Conservation (phyloP, 2,329 filamentous ascomycete genomes). For the Fusarium bulbicola region DNA sequence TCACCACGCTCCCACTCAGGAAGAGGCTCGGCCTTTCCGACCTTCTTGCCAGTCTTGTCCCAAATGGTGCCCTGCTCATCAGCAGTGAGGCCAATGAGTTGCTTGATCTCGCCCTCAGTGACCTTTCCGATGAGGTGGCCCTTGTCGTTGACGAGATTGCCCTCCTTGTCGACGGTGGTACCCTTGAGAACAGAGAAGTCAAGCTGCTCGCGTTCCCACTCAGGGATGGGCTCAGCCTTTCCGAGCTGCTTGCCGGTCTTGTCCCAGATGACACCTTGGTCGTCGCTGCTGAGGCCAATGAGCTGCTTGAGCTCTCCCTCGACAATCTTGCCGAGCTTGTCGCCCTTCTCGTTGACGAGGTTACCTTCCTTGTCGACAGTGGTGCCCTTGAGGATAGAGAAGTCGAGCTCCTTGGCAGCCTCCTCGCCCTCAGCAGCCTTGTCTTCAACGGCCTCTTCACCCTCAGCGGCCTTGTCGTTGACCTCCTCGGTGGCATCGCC, state of each 20-base stretch:
- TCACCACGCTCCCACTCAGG: constrained; percentile 59
- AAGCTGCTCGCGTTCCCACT: constrained; percentile 55
- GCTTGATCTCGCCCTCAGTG: constrained; percentile 68
- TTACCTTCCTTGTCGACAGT: constrained; percentile 62
- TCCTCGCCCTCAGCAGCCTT: constrained; percentile 18
- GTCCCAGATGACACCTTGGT: constrained; percentile 74
- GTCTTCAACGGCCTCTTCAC: neutral
- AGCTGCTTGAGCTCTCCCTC: constrained; percentile 71
- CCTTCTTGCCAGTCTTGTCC: constrained; percentile 68
- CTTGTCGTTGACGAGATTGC: constrained; percentile 64
- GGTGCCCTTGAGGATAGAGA: constrained; percentile 31
- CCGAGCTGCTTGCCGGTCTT: constrained; percentile 70
- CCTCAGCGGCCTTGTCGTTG: neutral
- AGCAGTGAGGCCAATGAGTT: constrained; percentile 70
- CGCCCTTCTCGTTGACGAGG: constrained; percentile 62
- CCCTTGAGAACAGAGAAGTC: constrained; percentile 44
- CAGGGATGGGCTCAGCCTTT: constrained; percentile 70
- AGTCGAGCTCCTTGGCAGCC: constrained; percentile 28
- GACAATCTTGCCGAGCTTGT: constrained; percentile 67
- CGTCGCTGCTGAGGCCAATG: constrained; percentile 71
- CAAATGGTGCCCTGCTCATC: constrained; percentile 74
- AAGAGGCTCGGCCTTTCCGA: constrained; percentile 74
- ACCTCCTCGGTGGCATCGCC: neutral
- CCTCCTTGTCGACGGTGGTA: constrained; percentile 68
- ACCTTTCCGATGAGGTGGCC: constrained; percentile 68